Percentiles rank a stretch among this genome's conserved stretches.
Evolutionary conservation across 257 asterid species (phyloP).

Genomic region (Solanum bulbocastanum): DNA sequence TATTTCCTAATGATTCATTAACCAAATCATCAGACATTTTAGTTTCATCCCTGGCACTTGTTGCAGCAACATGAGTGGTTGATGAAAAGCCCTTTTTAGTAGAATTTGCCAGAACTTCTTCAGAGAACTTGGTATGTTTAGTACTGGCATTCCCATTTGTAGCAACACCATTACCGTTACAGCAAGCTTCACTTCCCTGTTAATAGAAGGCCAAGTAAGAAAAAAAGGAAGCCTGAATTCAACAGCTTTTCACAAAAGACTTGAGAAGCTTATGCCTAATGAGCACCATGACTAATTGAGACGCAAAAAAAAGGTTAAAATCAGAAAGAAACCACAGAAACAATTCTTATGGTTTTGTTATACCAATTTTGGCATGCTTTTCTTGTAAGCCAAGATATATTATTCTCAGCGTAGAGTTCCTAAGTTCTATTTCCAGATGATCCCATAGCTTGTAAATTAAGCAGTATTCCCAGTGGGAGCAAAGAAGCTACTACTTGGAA

Average conservation of each 20-base stretch:
- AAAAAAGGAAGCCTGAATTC: not conserved
- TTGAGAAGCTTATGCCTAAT: not conserved
- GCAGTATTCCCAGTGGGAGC: not conserved
- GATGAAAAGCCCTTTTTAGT: slow-evolving; percentile 23
- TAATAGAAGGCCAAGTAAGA: not conserved
- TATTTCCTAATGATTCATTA: slow-evolving; percentile 36
- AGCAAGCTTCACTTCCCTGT: slow-evolving; percentile 56
- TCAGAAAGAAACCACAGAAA: not conserved
- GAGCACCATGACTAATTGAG: not conserved
- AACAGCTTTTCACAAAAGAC: not conserved
- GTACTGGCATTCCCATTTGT: slow-evolving; percentile 29
- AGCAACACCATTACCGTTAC: slow-evolving; percentile 17
- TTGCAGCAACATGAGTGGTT: slow-evolving; percentile 18
- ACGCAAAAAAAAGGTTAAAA: not conserved
- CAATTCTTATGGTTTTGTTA: not conserved
- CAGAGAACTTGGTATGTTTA: slow-evolving; percentile 25
- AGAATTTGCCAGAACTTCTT: slow-evolving; percentile 17
- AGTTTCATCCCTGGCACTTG: slow-evolving; percentile 20
- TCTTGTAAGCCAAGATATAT: not conserved
- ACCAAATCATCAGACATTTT: slow-evolving; percentile 22
- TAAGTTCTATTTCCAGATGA: not conserved
- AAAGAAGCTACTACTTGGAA: not conserved
- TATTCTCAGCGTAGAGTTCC: not conserved
- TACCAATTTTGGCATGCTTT: not conserved
- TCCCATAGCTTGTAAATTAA: not conserved